A percentile compares a stretch with the other conserved stretches of the same genome.
These are phyloP conservation scores for Scutellaria baicalensis DNA, from an alignment of 257 asterid genomes.

Conservation along the genomic window DNA sequence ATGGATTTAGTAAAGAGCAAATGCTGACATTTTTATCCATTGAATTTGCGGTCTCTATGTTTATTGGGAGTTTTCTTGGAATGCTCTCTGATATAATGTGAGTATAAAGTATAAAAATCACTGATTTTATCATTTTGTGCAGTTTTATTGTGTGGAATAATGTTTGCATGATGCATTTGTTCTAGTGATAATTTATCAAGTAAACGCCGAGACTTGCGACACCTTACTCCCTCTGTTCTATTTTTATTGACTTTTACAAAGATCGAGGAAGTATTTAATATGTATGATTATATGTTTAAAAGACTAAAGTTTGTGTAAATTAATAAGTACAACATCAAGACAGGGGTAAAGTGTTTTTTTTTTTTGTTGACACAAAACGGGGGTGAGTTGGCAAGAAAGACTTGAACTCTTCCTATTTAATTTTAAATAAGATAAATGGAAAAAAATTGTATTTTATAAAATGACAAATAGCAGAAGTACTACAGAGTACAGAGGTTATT, in stretches of 20 bases:
- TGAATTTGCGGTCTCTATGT: constrained; percentile 57
- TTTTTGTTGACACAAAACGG: too few relatives aligned
- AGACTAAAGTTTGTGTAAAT: too few relatives aligned
- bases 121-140: background rate
- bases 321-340: too few relatives aligned
- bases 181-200: background rate
- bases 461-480: too few relatives aligned
- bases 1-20: constrained; percentile 59
- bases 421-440: too few relatives aligned
- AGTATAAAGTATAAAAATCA: constrained; percentile 17
- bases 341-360: too few relatives aligned
- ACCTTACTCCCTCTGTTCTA: background rate
- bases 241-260: too few relatives aligned
- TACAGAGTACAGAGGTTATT: background rate
- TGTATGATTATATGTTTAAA: too few relatives aligned
- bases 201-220: background rate
- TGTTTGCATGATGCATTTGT: background rate
- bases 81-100: constrained; percentile 71
- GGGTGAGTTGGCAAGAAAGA: too few relatives aligned
- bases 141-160: background rate
- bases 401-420: too few relatives aligned
- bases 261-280: too few relatives aligned
- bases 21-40: constrained; percentile 47
- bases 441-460: too few relatives aligned
- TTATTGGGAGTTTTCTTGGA: constrained; percentile 66